These are phyloP conservation scores for Termitomyces eurrhizus DNA, from an alignment of 768 basidiomycete species.

Conservation along the genomic window DNA sequence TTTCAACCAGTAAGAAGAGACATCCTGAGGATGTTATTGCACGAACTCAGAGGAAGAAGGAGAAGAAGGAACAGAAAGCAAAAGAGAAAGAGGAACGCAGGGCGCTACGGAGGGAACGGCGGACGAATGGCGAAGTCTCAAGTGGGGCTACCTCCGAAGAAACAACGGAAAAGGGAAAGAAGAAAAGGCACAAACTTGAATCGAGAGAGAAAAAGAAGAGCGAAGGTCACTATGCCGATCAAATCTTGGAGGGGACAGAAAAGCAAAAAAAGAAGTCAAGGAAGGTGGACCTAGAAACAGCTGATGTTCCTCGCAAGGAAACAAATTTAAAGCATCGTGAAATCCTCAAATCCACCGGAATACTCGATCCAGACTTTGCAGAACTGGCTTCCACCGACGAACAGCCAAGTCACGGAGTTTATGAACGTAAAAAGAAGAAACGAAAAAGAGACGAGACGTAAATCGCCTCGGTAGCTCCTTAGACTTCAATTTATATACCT, in stretches of 20 bases:
- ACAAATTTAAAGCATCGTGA: neutral
- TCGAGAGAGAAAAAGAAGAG: slow-evolving; percentile 3
- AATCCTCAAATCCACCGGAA: neutral
- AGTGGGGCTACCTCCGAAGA: neutral
- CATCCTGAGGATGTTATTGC: slow-evolving; percentile 9
- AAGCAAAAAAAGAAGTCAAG: slow-evolving; percentile 6
- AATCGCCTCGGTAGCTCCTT: neutral
- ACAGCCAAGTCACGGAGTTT: neutral
- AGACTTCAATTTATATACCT: neutral
- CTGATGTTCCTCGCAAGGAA: neutral
- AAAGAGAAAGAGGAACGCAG: slow-evolving; percentile 19
- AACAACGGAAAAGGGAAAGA: slow-evolving; percentile 7
- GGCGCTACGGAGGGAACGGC: slow-evolving; percentile 12
- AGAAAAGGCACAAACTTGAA: slow-evolving; percentile 17
- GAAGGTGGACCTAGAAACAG: neutral
- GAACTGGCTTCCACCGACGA: neutral
- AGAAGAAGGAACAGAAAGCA: slow-evolving; percentile 16
- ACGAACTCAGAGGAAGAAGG: slow-evolving; percentile 4
- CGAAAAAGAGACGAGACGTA: slow-evolving; percentile 9
- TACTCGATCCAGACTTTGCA: neutral
- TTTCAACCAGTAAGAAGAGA: slow-evolving; percentile 11
- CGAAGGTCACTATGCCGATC: neutral
- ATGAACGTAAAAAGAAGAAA: slow-evolving; percentile 13
- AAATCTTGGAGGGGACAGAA: slow-evolving; percentile 1
- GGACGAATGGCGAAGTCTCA: neutral